phyloP scores from a whole-genome alignment of 1,284 basidiomycete genomes.

The Trichosporon inkin region DNA sequence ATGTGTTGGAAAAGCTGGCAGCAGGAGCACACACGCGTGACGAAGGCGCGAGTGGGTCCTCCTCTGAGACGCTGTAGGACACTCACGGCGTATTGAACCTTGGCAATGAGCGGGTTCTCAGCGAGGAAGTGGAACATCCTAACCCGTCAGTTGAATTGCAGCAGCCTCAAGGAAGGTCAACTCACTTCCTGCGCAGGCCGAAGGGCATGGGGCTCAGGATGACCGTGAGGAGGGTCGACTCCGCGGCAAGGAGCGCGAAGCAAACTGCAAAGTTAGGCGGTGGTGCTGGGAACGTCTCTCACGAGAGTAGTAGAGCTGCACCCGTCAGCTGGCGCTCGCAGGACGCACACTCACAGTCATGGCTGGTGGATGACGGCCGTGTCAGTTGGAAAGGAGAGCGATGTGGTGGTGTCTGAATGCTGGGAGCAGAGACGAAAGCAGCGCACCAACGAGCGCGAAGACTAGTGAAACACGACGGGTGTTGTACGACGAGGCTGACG shows the following conservation, averaged over 20 bases:
- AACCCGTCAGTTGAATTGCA: background rate
- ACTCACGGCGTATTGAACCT: constrained; percentile 54
- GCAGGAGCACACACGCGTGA: background rate
- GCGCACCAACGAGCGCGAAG: background rate
- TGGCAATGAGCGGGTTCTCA: constrained; percentile 53
- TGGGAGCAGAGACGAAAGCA: background rate
- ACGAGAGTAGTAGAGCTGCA: constrained; percentile 48
- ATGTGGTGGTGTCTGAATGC: background rate
- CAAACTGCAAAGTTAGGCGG: constrained; percentile 38
- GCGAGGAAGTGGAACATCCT: constrained; percentile 52
- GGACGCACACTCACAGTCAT: constrained; percentile 23
- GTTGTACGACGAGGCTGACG: background rate
- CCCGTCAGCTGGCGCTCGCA: background rate
- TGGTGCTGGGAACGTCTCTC: background rate
- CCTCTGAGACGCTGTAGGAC: background rate
- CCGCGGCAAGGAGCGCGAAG: constrained; percentile 48
- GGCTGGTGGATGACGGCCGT: constrained; percentile 1
- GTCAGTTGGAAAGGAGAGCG: background rate
- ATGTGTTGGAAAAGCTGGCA: background rate
- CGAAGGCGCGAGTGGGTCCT: background rate
- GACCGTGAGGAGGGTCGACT: constrained; percentile 45
- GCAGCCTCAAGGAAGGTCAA: too few relatives aligned
- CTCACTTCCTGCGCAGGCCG: constrained; percentile 48
- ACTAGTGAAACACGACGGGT: background rate
- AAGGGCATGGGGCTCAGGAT: constrained; percentile 51